Evolutionary conservation across 495 filamentous ascomycete genomes (phyloP), one percentile per base, ranked within the genome.

Genomic region (Parathielavia appendiculata): DNA sequence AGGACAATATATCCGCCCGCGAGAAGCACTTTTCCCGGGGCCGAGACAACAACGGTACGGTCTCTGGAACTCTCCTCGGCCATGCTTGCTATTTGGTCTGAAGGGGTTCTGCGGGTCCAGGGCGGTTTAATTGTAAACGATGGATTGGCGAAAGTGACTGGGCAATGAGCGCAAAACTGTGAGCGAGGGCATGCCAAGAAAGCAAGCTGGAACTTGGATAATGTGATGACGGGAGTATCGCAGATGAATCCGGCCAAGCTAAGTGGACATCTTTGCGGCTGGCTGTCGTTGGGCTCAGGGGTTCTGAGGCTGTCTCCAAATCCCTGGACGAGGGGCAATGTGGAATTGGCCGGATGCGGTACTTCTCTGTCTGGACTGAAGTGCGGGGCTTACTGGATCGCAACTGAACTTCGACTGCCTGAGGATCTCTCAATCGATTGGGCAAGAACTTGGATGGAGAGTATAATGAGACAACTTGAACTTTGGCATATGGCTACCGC

Each of bases 1-100:
- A 98, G 85, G 10, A 97, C 91, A 13, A 98, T 85, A 68, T 97
- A 98, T 43, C 93, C 93, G 40, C 93, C 93, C 49, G 92, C 90
- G 16, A 98, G 80, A 46, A 98, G 81, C 44, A 98, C 95, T 75
- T 98, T 98, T 50, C 93, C 93, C 22, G 93, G 93, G 2, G 95
- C 92, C 60, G 92, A 97, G 62, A 95, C 80, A 64, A 89, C 90
- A 30, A 72, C 75, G 34, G 70, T 63, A 39, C 58, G 55, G 51
- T 56, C 51, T 48, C 46, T 46, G 17, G 53, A 13, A 13, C 36
- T 30, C 6, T 30, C 26, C 26, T 2, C 2, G 26, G 26, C 26
- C 26, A 30, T 49, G 20, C 11, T 23, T 30, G 51, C 6, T 7
- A 30, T 51, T 16, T 48, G 12, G 19, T 19, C 11, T 38, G 1